Conservation (phyloP, 2,329 filamentous ascomycete species). For the Fusarium decemcellulare region DNA sequence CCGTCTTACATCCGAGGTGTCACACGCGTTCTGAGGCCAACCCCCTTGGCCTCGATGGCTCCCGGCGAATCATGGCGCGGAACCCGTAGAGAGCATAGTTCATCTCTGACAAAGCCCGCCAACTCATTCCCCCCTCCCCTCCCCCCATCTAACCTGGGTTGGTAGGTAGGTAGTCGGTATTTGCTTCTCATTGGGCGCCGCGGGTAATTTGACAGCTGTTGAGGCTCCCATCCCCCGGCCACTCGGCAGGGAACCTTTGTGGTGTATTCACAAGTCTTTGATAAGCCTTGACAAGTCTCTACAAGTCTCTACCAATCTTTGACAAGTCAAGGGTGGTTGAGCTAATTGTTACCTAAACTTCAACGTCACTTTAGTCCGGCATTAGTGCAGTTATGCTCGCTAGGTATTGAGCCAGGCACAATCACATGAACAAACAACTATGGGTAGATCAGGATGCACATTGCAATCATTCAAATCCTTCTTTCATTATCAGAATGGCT, state of each 20-base stretch:
- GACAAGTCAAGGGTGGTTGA: too few relatives aligned
- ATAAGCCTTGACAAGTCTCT: too few relatives aligned
- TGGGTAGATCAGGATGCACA: background rate
- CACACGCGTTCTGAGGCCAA: constrained; percentile 1
- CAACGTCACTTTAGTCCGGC: too few relatives aligned
- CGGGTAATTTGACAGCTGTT: background rate
- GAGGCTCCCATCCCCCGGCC: too few relatives aligned
- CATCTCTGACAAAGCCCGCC: constrained; percentile 13
- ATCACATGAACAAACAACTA: background rate
- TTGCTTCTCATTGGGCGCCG: background rate
- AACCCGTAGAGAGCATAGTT: constrained; percentile 7
- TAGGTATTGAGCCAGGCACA: background rate
- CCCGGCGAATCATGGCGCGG: constrained; percentile 19
- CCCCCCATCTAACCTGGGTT: background rate
- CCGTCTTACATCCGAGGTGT: constrained; percentile 15
- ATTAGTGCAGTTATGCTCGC: too few relatives aligned
- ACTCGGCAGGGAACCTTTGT: too few relatives aligned
- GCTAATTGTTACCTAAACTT: too few relatives aligned
- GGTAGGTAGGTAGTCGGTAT: constrained; percentile 4
- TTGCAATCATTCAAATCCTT: constrained; percentile 32
- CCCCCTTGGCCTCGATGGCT: background rate
- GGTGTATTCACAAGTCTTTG: too few relatives aligned
- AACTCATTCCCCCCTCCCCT: too few relatives aligned
- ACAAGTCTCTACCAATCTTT: too few relatives aligned
- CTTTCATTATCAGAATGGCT: constrained; percentile 40